A percentile compares a stretch with the other conserved stretches of the same genome.
Evolutionary conservation across 2,329 filamentous ascomycete species (phyloP).

Genomic region (Curvularia lunata): DNA sequence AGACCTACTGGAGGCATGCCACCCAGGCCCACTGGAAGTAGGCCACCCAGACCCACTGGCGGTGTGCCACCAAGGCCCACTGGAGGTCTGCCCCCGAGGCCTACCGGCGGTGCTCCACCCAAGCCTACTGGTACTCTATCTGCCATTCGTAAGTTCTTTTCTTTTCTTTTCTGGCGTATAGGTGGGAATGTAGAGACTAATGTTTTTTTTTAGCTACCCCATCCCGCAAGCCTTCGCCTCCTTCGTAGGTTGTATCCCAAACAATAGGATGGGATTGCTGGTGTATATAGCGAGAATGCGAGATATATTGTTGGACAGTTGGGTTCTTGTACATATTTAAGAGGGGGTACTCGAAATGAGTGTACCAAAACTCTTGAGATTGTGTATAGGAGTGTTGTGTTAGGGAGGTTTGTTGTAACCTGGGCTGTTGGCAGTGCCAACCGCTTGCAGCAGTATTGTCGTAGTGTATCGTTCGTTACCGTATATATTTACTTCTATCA

Average conservation of each 20-base stretch:
- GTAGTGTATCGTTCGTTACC: neutral
- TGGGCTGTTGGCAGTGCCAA: neutral
- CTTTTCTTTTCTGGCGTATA: neutral
- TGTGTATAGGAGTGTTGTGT: neutral
- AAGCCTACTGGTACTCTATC: constrained; percentile 3
- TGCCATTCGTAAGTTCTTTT: constrained; percentile 3
- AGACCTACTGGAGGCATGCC: constrained; percentile 5
- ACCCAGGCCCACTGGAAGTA: constrained; percentile 1
- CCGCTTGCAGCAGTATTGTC: neutral
- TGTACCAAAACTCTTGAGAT: neutral
- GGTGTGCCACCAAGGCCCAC: constrained; percentile 4
- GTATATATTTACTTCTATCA: neutral
- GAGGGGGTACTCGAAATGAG: neutral
- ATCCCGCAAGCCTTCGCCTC: neutral
- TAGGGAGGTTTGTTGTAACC: neutral
- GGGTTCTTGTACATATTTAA: neutral
- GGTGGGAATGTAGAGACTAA: neutral
- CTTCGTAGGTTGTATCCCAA: neutral
- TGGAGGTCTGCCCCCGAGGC: neutral
- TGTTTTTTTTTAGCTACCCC: neutral
- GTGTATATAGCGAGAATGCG: neutral
- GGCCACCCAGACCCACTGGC: constrained; percentile 5
- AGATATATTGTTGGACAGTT: neutral
- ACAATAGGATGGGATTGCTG: neutral
- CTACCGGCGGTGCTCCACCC: constrained; percentile 5